A percentile compares a stretch with the other conserved stretches of the same genome.
phyloP scores from a whole-genome alignment of 352 stramenopile species.

The Peronospora tabacina region DNA sequence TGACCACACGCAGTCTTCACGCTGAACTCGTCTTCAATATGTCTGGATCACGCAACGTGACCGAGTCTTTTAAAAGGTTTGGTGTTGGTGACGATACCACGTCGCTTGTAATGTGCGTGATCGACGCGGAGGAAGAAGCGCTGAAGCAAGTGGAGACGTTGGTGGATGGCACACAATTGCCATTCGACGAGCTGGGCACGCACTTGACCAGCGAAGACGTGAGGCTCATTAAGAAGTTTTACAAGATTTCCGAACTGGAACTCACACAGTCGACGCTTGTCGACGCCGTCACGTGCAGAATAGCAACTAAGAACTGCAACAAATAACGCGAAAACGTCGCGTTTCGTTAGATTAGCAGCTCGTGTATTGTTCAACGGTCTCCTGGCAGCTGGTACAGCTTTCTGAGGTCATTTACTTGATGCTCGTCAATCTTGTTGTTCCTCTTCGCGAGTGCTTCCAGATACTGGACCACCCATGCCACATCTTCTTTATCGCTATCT shows the following conservation, averaged over 20 bases:
- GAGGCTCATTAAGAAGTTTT: slow-evolving; percentile 65
- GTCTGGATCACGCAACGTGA: slow-evolving; percentile 75
- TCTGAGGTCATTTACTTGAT: slow-evolving; percentile 27
- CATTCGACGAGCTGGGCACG: slow-evolving; percentile 39
- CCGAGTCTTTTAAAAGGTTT: slow-evolving; percentile 76
- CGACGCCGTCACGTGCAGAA: slow-evolving; percentile 68
- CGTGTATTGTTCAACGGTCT: slow-evolving; percentile 2
- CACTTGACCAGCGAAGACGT: slow-evolving; percentile 44
- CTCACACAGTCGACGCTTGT: slow-evolving; percentile 51
- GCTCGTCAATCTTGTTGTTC: slow-evolving; percentile 4
- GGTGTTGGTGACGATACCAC: slow-evolving; percentile 50
- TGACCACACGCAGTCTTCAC: slow-evolving; percentile 75
- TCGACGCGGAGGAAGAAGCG: slow-evolving; percentile 50
- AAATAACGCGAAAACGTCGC: slow-evolving; percentile 41
- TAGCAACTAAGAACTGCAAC: slow-evolving; percentile 84
- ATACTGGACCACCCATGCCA: slow-evolving; percentile 35
- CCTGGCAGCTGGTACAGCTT: slow-evolving; percentile 40
- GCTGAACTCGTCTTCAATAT: slow-evolving; percentile 83
- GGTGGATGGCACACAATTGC: slow-evolving; percentile 44
- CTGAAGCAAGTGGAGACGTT: slow-evolving; percentile 32
- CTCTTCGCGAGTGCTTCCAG: slow-evolving; percentile 14
- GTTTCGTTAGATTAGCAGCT: not conserved
- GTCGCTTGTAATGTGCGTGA: slow-evolving; percentile 60
- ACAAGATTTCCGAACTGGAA: slow-evolving; percentile 81
- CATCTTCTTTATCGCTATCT: slow-evolving; percentile 48